Percentiles rank a stretch among this genome's conserved stretches.
phyloP scores from a whole-genome alignment of 1,139 yeast genomes.

The Sugiyamaella neomexicana region DNA sequence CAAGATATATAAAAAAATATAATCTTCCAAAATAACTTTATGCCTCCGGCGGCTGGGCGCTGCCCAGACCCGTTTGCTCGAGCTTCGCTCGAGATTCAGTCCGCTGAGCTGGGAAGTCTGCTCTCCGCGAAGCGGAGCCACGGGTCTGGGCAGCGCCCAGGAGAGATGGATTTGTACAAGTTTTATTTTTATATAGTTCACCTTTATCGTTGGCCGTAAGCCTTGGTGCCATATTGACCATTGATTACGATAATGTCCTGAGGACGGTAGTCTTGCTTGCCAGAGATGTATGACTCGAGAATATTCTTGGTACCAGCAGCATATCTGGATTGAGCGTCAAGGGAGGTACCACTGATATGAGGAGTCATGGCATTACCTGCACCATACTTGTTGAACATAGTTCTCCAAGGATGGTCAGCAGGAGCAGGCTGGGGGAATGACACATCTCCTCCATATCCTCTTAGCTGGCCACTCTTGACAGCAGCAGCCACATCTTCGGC shows the following conservation, averaged over 20 bases:
- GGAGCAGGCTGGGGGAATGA: conserved; percentile 81
- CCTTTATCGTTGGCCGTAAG: conserved; percentile 53
- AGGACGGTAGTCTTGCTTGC: conserved; percentile 66
- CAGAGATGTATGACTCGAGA: conserved; percentile 60
- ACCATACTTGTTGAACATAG: conserved; percentile 62
- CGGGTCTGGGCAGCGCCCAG: background rate
- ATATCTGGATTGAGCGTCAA: conserved; percentile 78
- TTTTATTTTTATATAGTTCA: background rate
- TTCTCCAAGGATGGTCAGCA: conserved; percentile 73
- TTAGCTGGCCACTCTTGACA: conserved; percentile 62
- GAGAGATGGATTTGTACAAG: background rate
- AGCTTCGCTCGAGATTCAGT: too few species aligned
- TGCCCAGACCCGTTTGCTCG: too few species aligned
- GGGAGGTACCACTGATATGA: conserved; percentile 75
- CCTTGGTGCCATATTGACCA: conserved; percentile 72
- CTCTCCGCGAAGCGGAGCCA: too few species aligned
- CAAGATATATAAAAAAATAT: conserved; percentile 10
- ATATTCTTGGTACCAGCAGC: conserved; percentile 68
- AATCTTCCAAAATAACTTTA: conserved; percentile 1
- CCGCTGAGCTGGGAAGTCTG: too few species aligned
- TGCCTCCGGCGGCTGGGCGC: background rate
- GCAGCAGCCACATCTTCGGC: conserved; percentile 78
- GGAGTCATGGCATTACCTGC: conserved; percentile 88
- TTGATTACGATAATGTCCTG: conserved; percentile 70
- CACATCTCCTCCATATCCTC: conserved; percentile 85